These are phyloP conservation scores for Hyphodiscus hymeniophilus DNA, from an alignment of 495 filamentous ascomycete species.

Conservation along the genomic window DNA sequence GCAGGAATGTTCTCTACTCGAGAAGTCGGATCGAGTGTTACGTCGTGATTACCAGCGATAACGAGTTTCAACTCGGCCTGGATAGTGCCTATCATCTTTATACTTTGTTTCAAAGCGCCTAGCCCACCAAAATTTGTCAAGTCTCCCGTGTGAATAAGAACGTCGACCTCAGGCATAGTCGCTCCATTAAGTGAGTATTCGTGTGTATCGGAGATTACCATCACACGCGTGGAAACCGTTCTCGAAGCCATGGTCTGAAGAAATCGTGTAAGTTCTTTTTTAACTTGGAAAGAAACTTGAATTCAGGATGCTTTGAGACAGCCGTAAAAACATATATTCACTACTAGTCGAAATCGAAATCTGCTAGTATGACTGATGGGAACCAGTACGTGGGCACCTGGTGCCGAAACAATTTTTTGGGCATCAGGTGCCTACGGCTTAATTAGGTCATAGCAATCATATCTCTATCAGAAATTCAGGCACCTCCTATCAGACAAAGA, in stretches of 20 bases:
- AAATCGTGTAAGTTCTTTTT: no score
- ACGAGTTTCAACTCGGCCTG: constrained; percentile 66
- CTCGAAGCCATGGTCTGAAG: constrained; percentile 9
- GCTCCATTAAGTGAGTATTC: constrained; percentile 12
- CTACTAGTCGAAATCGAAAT: no score
- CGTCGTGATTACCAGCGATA: constrained; percentile 78
- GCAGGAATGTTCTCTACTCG: constrained; percentile 2
- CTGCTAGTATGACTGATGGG: no score
- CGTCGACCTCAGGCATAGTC: constrained; percentile 30
- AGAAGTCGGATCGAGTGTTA: constrained; percentile 50
- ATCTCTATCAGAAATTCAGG: no score
- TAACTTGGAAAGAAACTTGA: no score
- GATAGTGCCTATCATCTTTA: constrained; percentile 46
- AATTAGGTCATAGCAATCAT: no score
- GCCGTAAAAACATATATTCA: no score
- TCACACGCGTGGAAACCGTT: constrained; percentile 13
- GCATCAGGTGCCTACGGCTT: no score
- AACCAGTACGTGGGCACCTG: no score
- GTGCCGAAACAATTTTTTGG: no score
- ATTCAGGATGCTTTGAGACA: no score
- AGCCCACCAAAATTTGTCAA: constrained; percentile 43
- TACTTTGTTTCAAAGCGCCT: constrained; percentile 40
- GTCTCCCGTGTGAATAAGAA: constrained; percentile 69
- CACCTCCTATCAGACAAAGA: no score
- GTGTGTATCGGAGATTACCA: constrained; percentile 16